A percentile compares a stretch with the other conserved stretches of the same genome.
Evolutionary conservation across 192 early-diverging fungal species (phyloP).

Genomic region (Backusella circina): DNA sequence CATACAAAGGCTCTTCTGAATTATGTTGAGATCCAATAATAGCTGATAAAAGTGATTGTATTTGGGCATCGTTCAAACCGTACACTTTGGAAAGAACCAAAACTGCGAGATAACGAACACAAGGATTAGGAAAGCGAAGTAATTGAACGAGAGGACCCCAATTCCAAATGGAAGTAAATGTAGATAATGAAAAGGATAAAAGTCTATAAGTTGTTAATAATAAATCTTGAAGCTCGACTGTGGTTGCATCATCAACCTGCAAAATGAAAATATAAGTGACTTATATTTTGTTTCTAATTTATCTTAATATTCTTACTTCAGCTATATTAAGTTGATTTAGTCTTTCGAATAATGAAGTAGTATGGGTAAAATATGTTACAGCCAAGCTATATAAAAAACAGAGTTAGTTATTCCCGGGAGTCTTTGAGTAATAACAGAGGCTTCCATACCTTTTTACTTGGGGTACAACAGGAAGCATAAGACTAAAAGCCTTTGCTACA

Average conservation of each 20-base stretch:
- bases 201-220: conserved; percentile 51
- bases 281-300: not conserved
- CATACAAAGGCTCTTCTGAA: conserved; percentile 13
- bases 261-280: not conserved
- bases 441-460: conserved; percentile 61
- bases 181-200: conserved; percentile 42
- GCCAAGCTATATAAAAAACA: conserved; percentile 40
- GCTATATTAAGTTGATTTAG: conserved; percentile 24
- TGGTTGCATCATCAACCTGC: conserved; percentile 5
- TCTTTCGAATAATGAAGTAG: conserved; percentile 51
- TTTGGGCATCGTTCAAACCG: conserved; percentile 46
- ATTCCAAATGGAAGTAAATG: conserved; percentile 51
- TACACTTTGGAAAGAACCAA: conserved; percentile 45
- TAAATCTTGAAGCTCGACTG: conserved; percentile 34
- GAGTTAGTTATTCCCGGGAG: not conserved
- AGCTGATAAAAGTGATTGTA: conserved; percentile 10
- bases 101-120: conserved; percentile 42
- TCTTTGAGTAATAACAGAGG: conserved; percentile 1
- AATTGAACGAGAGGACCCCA: conserved; percentile 49
- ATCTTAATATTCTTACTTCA: not conserved
- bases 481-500: conserved; percentile 53
- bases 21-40: not conserved
- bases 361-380: conserved; percentile 51
- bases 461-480: conserved; percentile 63
- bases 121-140: conserved; percentile 34